Conservation (phyloP, 805 yeast species). For the Clavispora vitiphila region DNA sequence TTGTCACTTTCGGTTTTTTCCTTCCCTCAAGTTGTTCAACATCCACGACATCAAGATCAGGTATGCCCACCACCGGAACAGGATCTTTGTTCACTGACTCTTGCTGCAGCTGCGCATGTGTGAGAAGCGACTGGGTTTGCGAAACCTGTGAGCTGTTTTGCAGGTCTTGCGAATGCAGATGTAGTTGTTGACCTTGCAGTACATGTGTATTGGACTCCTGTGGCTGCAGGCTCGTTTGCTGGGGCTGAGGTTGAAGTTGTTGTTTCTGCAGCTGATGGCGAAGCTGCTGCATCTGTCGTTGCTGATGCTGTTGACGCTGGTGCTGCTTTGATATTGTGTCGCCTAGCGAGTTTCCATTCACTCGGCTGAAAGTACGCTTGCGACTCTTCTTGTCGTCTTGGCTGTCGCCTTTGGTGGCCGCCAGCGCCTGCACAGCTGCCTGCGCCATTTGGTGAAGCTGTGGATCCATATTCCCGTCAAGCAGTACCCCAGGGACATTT, state of each 20-base stretch:
- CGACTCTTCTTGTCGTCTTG: slow-evolving; percentile 6
- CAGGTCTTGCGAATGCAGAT: not conserved
- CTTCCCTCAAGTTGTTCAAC: slow-evolving; percentile 14
- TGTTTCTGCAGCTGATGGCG: slow-evolving; percentile 2
- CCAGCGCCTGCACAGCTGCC: slow-evolving; percentile 32
- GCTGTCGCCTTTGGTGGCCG: slow-evolving; percentile 1
- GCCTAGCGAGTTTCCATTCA: not conserved
- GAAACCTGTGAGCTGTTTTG: not conserved
- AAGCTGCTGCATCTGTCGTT: slow-evolving; percentile 2
- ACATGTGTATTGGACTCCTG: not conserved
- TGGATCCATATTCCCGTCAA: slow-evolving; percentile 38
- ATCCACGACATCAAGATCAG: slow-evolving; percentile 14
- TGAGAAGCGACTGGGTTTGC: not conserved
- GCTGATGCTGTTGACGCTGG: slow-evolving; percentile 1
- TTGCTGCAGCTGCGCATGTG: not conserved
- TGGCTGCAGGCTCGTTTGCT: not conserved
- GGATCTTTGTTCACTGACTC: slow-evolving; percentile 2
- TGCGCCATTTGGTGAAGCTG: slow-evolving; percentile 37
- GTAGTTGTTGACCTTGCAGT: not conserved
- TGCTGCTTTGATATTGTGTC: not conserved
- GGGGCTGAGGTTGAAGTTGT: slow-evolving; percentile 1
- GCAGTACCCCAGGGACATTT: slow-evolving; percentile 8
- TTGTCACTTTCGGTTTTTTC: slow-evolving; percentile 33
- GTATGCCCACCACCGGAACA: slow-evolving; percentile 11
- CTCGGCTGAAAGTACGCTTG: slow-evolving; percentile 8